phyloP scores from a whole-genome alignment of 176 grass and related monocot species.

The Bromus sterilis region DNA sequence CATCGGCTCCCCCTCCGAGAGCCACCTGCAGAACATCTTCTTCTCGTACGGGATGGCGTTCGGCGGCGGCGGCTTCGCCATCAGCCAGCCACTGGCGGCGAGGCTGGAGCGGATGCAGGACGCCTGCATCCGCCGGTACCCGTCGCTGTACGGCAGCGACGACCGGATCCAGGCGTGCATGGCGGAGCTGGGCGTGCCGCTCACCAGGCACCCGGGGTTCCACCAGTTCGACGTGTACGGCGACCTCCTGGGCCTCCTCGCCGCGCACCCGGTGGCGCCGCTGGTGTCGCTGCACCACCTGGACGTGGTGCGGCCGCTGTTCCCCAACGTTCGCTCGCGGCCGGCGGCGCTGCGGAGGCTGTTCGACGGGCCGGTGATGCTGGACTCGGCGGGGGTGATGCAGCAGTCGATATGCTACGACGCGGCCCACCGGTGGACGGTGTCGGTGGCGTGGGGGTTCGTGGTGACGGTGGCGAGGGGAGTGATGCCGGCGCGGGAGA shows the following conservation, averaged over 20 bases:
- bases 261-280: constrained; percentile 51
- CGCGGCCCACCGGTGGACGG: constrained; percentile 38
- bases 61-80: constrained; percentile 69
- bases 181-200: constrained; percentile 63
- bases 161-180: constrained; percentile 81
- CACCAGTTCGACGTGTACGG: constrained; percentile 77
- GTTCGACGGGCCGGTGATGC: constrained; percentile 45
- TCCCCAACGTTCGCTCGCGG: constrained; percentile 28
- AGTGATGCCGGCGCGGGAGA: constrained; percentile 59
- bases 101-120: constrained; percentile 52
- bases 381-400: constrained; percentile 51
- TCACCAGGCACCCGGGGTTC: constrained; percentile 60
- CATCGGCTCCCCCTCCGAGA: constrained; percentile 65
- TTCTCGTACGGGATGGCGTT: constrained; percentile 75
- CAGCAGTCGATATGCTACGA: constrained; percentile 86
- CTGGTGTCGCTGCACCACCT: constrained; percentile 69
- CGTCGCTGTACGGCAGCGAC: constrained; percentile 57
- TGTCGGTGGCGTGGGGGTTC: constrained; percentile 71
- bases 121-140: constrained; percentile 53
- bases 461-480: constrained; percentile 48
- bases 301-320: constrained; percentile 61
- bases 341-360: constrained; percentile 36
- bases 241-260: constrained; percentile 63
- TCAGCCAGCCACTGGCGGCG: constrained; percentile 55
- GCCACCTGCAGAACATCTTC: constrained; percentile 66